Evolutionary conservation across 2,329 filamentous ascomycete genomes (phyloP).

Genomic region (Venturia oleaginea): DNA sequence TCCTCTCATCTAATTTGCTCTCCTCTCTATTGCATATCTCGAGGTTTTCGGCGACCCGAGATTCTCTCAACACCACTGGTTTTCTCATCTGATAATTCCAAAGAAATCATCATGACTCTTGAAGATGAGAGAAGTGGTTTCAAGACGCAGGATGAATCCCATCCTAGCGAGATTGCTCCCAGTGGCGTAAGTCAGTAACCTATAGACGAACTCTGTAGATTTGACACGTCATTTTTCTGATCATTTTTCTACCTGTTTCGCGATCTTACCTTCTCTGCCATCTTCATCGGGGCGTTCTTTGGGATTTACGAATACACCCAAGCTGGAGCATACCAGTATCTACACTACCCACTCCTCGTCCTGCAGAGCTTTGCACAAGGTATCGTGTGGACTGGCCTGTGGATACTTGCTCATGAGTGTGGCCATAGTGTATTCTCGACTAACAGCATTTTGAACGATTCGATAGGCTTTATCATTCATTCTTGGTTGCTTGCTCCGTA

Average conservation of each 20-base stretch:
- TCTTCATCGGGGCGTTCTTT: constrained; percentile 40
- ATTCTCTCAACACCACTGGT: background rate
- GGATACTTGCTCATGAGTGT: constrained; percentile 64
- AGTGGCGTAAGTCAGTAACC: background rate
- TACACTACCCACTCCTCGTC: constrained; percentile 40
- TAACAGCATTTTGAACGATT: constrained; percentile 48
- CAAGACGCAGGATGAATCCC: background rate
- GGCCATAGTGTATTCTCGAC: constrained; percentile 59
- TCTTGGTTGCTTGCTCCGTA: constrained; percentile 59
- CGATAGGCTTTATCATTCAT: constrained; percentile 56
- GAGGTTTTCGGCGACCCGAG: no score
- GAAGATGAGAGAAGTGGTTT: background rate
- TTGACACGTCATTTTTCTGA: constrained; percentile 41
- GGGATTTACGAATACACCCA: constrained; percentile 44
- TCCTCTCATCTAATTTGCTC: no score
- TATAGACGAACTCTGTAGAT: no score
- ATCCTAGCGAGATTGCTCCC: background rate
- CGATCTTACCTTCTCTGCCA: constrained; percentile 32
- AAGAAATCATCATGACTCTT: background rate
- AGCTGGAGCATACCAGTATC: constrained; percentile 21
- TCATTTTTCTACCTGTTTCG: constrained; percentile 43
- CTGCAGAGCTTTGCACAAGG: constrained; percentile 56
- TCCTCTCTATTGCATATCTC: no score
- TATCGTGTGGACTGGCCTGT: constrained; percentile 57
- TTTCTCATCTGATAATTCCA: background rate